Evolutionary conservation across 768 basidiomycete species (phyloP), one percentile per base, ranked within the genome.

Genomic region (Roridomyces roridus): DNA sequence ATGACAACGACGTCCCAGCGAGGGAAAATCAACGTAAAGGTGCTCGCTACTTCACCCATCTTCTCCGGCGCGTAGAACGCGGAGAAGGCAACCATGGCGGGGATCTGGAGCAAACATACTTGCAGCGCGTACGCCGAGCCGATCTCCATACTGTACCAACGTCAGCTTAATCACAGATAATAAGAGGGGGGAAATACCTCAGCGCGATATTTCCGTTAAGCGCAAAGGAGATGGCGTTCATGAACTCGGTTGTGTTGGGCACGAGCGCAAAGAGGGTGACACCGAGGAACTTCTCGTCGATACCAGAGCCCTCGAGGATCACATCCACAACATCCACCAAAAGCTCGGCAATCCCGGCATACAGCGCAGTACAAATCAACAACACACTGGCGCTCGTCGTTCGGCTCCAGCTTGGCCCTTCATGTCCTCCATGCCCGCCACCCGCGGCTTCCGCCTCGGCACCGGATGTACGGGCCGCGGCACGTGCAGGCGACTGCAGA

Each of bases 221-320:
- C 24, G 97, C 96, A 69, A 99, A 99, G 4, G 95, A 96, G 58
- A 98, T 95, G 46, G 97, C 97, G 68, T 98, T 98, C 94, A 97
- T 97, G 72, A 99, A 98, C 73, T 99, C 97, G 2, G 97, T 98
- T 4, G 96, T 97, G 69, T 99, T 99, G 5, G 97, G 97, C 0
- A 98, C 96, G 28, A 99, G 84, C 8, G 97, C 97, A 68, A 99
- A 98, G 10, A 99, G 81, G 0, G 95, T 98, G 59, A 99, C 82
- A 47, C 97, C 97, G 26, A 99, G 83, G 80, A 98, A 96, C 70
- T 99, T 99, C 69, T 98, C 97, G 54, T 97, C 92, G 25, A 98
- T 93, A 2, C 93, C 93, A 0, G 94, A 94, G 21, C 87, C 94
- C 63, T 91, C 78, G 20, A 99, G 79, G 11, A 98, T 87, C 37